Base-by-base conservation (phyloP, 257 asterid genomes). In the Linderniella brevidens region DNA sequence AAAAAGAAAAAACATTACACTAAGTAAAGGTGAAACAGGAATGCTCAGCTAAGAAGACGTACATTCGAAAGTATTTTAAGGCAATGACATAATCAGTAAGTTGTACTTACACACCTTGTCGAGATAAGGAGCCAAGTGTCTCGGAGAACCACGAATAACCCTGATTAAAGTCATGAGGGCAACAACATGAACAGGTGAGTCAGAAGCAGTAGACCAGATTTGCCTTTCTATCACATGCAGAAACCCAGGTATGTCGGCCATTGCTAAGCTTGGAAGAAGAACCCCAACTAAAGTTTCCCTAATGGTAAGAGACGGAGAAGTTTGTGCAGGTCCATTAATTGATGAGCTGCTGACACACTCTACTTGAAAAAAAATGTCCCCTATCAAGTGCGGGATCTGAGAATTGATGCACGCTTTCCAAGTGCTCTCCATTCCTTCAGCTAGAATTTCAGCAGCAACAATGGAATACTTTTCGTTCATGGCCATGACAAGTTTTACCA, bases 161-260 rank as follows among this genome's bases (percentile, higher is more conserved):
- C 95, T 78, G 54, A 69, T 68, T 70, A 88, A 68, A 59, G 88
- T 84, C 93, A 76, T 69, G 68, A 88, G 90, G 41, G 98, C 61
- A 35, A 73, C 92, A 18, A 63, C 79, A 66, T 88, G 98, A 65
- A 88, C 96, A 29, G 94, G 94, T 52, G 96, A 88, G 75, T 88
- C 98, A 58, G 98, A 88, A 58, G 98, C 98, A 53, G 98, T 88
- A 45, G 98, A 85, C 96, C 96, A 88, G 47, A 88, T 75, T 63
- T 88, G 95, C 54, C 86, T 73, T 69, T 84, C 92, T 29, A 84
- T 76, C 56, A 80, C 98, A 67, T 78, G 79, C 58, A 88, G 79
- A 68, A 78, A 88, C 44, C 85, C 93, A 40, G 70, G 66, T 62
- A 81, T 65, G 56, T 88, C 98, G 37, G 98, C 85, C 90, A 88